Base-by-base conservation (phyloP, 495 filamentous ascomycete genomes). In the Podospora tetraspora region DNA sequence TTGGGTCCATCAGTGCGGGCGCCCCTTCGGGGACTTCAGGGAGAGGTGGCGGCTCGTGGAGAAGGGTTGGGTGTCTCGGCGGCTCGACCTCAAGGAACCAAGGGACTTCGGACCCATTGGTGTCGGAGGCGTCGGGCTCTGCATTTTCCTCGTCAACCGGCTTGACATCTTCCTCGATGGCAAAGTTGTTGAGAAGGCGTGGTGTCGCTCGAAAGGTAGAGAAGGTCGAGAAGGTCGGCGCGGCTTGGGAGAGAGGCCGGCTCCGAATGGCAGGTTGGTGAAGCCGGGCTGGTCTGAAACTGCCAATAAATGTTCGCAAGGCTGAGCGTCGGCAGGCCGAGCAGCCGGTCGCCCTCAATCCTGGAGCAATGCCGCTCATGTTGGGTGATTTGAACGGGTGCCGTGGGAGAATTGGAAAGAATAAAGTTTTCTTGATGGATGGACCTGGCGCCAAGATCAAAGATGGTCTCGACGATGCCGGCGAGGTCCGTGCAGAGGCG, bases 11-110 rank as follows among this genome's bases (percentile, higher is more conserved):
- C 24, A 97, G 81, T 3, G 87, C 83, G 0, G 95, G 95, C 7
- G 94, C 82, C 30, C 88, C 80, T 24, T 84, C 80, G 34, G 95
- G 95, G 16, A 96, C 82, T 6, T 90, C 85, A 21, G 96, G 95
- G 23, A 99, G 79, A 19, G 86, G 82, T 70, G 91, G 85, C 37
- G 83, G 86, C 29, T 88, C 83, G 66, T 84, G 81, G 56, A 91
- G 72, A 1, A 88, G 81, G 59, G 80, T 81, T 9, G 83, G 73
- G 63, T 83, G 81, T 52, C 79, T 75, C 1, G 82, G 81, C 22
- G 81, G 75, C 69, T 92, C 84, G 70, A 91, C 88, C 76, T 93
- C 89, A 57, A 97, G 85, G 79, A 97, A 97, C 95, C 95, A 99
- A 7, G 94, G 94, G 1, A 71, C 73, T 9, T 76, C 74, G 9